Evolutionary conservation across 2,329 filamentous ascomycete species (phyloP).

Genomic region (Neophaeococcomyces aloes): DNA sequence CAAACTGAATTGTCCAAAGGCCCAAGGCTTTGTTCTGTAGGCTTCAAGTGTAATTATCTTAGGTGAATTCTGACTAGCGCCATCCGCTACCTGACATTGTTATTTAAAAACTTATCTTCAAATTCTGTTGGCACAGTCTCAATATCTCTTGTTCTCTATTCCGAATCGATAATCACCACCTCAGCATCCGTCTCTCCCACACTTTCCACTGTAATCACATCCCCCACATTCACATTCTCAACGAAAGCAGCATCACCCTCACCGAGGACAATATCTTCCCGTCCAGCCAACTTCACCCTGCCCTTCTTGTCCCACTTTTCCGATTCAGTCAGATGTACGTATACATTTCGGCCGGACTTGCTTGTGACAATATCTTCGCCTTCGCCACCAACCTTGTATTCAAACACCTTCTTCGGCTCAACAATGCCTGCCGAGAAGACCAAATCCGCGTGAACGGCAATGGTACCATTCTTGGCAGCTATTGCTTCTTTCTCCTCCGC

Average conservation of each 20-base stretch:
- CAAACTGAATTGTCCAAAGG: no score
- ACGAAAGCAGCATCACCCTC: slow-evolving; percentile 80
- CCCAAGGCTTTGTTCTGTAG: no score
- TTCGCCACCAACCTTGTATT: slow-evolving; percentile 58
- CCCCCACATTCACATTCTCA: slow-evolving; percentile 52
- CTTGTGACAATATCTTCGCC: slow-evolving; percentile 24
- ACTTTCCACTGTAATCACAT: slow-evolving; percentile 55
- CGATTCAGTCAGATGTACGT: slow-evolving; percentile 70
- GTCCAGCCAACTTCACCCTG: slow-evolving; percentile 57
- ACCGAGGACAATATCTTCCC: slow-evolving; percentile 54
- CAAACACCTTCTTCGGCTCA: slow-evolving; percentile 52
- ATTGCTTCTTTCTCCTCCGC: slow-evolving; percentile 55
- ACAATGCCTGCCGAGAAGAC: slow-evolving; percentile 73
- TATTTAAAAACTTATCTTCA: no score
- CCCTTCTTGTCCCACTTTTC: slow-evolving; percentile 53
- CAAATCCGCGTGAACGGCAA: slow-evolving; percentile 75
- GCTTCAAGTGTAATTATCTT: no score
- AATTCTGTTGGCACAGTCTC: not conserved
- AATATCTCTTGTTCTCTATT: slow-evolving; percentile 29
- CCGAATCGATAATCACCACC: slow-evolving; percentile 57
- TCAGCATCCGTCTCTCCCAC: slow-evolving; percentile 59
- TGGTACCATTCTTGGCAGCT: slow-evolving; percentile 54
- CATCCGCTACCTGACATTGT: no score
- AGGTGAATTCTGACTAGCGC: no score
- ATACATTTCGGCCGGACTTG: slow-evolving; percentile 56